These are phyloP conservation scores for Diutina catenulata DNA, from an alignment of 1,139 yeast genomes.

Conservation along the genomic window DNA sequence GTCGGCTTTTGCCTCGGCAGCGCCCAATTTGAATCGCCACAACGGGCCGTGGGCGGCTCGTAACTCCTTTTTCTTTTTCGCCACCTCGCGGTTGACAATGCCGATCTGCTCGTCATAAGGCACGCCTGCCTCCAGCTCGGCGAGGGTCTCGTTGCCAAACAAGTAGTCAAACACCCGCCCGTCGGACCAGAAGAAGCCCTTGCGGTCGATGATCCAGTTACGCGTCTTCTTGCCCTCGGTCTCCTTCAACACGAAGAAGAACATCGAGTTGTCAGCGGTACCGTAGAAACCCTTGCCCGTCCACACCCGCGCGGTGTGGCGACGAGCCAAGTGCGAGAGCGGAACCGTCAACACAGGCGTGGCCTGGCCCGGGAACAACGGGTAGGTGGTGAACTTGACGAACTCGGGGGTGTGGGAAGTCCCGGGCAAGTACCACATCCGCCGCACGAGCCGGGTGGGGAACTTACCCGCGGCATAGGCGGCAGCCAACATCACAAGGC, in stretches of 20 bases:
- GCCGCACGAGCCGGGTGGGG: conserved; percentile 60
- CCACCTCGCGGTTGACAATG: conserved; percentile 26
- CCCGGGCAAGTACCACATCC: conserved; percentile 68
- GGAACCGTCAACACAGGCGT: conserved; percentile 69
- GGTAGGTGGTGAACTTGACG: conserved; percentile 60
- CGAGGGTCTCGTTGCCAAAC: conserved; percentile 67
- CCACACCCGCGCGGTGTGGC: conserved; percentile 59
- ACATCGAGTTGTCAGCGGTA: conserved; percentile 62
- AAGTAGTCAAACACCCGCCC: conserved; percentile 74
- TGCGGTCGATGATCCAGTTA: conserved; percentile 65
- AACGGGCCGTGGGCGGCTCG: conserved; percentile 28
- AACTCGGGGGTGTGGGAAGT: conserved; percentile 27
- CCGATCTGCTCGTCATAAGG: conserved; percentile 50
- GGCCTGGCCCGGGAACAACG: conserved; percentile 62
- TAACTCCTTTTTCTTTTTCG: conserved; percentile 27
- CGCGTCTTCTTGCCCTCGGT: conserved; percentile 35
- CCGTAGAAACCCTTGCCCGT: conserved; percentile 85
- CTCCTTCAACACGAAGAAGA: conserved; percentile 64
- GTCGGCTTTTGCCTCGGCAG: conserved; percentile 23
- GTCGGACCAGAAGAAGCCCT: conserved; percentile 86
- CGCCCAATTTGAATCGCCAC: conserved; percentile 28
- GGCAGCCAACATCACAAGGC: conserved; percentile 27
- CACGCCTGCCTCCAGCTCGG: conserved; percentile 66
- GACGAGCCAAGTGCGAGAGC: conserved; percentile 40
- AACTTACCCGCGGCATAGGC: conserved; percentile 35